These are phyloP conservation scores for Nitzschia sp. DNA, from an alignment of 108 stramenopile genomes.

Conservation along the genomic window DNA sequence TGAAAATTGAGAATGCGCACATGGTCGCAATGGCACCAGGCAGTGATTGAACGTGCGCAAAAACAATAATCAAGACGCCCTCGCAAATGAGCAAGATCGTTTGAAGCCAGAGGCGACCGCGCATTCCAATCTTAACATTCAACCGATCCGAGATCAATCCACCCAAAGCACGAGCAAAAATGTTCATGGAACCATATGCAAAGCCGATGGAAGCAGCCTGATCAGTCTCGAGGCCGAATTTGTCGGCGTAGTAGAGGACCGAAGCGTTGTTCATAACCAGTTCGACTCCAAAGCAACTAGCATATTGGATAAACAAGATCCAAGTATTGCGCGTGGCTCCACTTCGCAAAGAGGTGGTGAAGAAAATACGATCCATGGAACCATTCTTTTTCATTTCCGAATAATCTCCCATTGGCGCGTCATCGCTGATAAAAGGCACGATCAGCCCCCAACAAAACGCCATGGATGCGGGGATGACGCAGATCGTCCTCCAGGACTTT, in stretches of 20 bases:
- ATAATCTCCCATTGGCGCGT: conserved; percentile 75
- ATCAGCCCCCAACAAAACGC: conserved; percentile 40
- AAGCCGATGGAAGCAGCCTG: conserved; percentile 54
- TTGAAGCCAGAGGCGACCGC: conserved; percentile 63
- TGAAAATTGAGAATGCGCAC: conserved; percentile 74
- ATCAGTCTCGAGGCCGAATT: conserved; percentile 46
- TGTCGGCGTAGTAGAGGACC: conserved; percentile 54
- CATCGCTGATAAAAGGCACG: conserved; percentile 54
- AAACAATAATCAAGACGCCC: conserved; percentile 69
- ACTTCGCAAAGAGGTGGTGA: conserved; percentile 38
- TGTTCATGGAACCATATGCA: conserved; percentile 64
- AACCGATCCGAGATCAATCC: conserved; percentile 46
- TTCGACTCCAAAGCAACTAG: conserved; percentile 80
- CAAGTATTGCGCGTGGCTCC: conserved; percentile 72
- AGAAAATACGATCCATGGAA: conserved; percentile 49
- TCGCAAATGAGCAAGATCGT: conserved; percentile 58
- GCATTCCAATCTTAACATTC: conserved; percentile 59
- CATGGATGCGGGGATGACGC: conserved; percentile 65
- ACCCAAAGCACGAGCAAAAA: conserved; percentile 68
- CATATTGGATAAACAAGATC: conserved; percentile 75
- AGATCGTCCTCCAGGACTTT: conserved; percentile 69
- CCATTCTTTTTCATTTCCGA: conserved; percentile 55
- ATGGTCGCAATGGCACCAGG: conserved; percentile 62
- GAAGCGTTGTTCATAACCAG: conserved; percentile 74
- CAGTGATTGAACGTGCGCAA: conserved; percentile 55